Conservation (phyloP, 2,329 filamentous ascomycete species). For the Aspergillus brasiliensis region DNA sequence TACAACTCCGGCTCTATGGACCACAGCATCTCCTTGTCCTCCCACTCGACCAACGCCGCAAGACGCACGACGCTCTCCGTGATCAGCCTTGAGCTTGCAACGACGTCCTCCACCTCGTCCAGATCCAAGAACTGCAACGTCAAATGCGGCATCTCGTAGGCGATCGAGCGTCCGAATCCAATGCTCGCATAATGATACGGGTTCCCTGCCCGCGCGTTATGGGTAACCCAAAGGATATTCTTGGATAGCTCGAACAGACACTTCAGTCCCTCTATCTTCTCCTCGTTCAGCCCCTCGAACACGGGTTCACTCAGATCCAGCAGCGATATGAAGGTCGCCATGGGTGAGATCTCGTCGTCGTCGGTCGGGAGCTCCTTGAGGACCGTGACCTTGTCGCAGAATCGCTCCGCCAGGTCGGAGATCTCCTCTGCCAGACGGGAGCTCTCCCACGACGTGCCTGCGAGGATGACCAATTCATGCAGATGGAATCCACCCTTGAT, state of each 20-base stretch:
- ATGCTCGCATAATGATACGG: not conserved
- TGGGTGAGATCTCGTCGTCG: not conserved
- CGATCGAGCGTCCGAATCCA: not conserved
- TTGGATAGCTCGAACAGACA: not conserved
- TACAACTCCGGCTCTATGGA: not conserved
- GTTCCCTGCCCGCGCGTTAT: not conserved
- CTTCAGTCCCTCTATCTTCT: not conserved
- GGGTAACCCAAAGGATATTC: conserved; percentile 8
- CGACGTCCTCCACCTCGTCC: not conserved
- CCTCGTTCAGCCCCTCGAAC: conserved; percentile 1
- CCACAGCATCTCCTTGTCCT: not conserved
- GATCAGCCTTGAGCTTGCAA: not conserved
- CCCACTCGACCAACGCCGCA: not conserved
- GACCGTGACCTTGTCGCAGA: not conserved
- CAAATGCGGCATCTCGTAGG: not conserved
- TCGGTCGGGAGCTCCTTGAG: not conserved
- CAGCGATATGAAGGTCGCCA: conserved; percentile 1
- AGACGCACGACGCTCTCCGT: not conserved
- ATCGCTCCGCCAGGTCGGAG: not conserved
- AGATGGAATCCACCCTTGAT: not conserved
- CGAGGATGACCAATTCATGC: conserved; percentile 6
- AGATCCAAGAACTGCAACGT: conserved; percentile 1
- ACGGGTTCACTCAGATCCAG: conserved; percentile 1
- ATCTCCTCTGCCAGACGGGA: not conserved
- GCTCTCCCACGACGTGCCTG: not conserved